phyloP scores from a whole-genome alignment of 352 stramenopile genomes.

The Phytophthora sp. region DNA sequence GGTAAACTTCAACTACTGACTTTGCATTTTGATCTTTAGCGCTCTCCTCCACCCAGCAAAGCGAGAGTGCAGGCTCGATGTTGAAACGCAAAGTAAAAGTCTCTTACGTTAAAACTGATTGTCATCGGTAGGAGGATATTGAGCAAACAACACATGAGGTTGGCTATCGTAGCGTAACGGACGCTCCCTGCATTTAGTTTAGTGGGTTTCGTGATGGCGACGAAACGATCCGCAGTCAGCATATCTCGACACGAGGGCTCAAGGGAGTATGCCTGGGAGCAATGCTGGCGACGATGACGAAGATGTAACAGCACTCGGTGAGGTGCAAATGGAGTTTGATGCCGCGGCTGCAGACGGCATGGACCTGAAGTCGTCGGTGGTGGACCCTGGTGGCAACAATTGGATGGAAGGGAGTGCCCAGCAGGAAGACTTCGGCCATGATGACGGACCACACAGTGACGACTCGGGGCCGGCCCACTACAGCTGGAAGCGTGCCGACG shows the following conservation, averaged over 20 bases:
- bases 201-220: constrained; percentile 8
- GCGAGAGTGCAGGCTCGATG: constrained; percentile 11
- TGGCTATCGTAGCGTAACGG: not conserved
- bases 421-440: constrained; percentile 28
- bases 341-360: not conserved
- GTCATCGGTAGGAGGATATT: not conserved
- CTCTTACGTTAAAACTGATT: not conserved
- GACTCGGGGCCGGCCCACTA: constrained; percentile 41
- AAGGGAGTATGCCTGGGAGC: constrained; percentile 23
- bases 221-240: constrained; percentile 17
- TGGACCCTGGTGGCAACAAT: constrained; percentile 34
- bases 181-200: constrained; percentile 12
- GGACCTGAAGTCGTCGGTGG: constrained; percentile 28
- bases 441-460: constrained; percentile 21
- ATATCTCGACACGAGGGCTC: not conserved
- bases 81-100: constrained; percentile 9
- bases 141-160: not conserved
- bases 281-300: constrained; percentile 3
- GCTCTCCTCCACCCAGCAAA: constrained; percentile 20
- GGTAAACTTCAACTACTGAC: constrained; percentile 14
- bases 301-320: constrained; percentile 8
- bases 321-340: constrained; percentile 15
- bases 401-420: constrained; percentile 16
- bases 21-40: constrained; percentile 5
- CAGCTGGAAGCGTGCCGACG: constrained; percentile 73